A percentile compares a stretch with the other conserved stretches of the same genome.
phyloP scores from a whole-genome alignment of 192 early-diverging fungal species.

The Globomyces pollinis-pini region DNA sequence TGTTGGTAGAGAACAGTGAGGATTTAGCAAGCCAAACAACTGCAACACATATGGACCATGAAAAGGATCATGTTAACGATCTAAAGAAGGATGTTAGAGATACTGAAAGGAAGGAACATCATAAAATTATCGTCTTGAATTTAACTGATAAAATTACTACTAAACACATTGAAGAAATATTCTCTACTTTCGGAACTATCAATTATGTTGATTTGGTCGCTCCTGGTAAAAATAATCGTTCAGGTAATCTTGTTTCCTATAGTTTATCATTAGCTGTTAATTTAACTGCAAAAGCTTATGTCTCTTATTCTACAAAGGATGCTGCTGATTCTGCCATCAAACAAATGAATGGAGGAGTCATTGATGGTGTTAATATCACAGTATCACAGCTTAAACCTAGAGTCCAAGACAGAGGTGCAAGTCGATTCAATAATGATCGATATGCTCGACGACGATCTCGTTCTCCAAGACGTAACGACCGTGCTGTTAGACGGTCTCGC shows the following conservation, averaged over 20 bases:
- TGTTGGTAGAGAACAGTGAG: no score
- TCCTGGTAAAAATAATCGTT: not conserved
- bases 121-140: slow-evolving; percentile 2
- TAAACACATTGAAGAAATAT: slow-evolving; percentile 10
- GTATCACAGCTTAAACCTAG: not conserved
- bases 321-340: slow-evolving; percentile 4
- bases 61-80: no score
- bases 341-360: slow-evolving; percentile 2
- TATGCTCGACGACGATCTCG: not conserved
- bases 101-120: not conserved
- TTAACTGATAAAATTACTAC: not conserved
- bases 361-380: not conserved
- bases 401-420: not conserved
- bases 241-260: not conserved
- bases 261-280: not conserved
- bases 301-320: not conserved
- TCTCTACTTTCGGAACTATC: slow-evolving; percentile 4
- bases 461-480: not conserved
- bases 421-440: not conserved
- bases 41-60: no score
- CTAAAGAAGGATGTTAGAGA: no score
- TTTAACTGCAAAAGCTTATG: not conserved
- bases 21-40: no score
- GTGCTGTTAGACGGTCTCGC: not conserved
- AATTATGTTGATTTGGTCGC: slow-evolving; percentile 2